Percentiles rank a stretch among this genome's conserved stretches.
Evolutionary conservation across 2,329 filamentous ascomycete species (phyloP).

Genomic region (Penicillium freii): DNA sequence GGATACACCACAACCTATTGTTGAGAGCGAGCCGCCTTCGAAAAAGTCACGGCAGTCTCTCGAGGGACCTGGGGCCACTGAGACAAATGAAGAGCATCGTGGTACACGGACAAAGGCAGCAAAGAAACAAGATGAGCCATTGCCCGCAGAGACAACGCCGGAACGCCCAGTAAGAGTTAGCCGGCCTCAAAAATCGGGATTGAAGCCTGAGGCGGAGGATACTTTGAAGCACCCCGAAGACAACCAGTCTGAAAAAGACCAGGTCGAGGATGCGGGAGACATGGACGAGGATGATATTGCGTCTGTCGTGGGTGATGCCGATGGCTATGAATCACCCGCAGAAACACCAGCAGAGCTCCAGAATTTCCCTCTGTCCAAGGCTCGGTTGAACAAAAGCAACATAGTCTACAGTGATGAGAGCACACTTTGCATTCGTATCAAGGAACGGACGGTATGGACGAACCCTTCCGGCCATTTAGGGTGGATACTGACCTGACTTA

Average conservation of each 20-base stretch:
- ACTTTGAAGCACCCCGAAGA: not conserved
- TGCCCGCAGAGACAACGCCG: conserved; percentile 13
- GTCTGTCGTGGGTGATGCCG: conserved; percentile 25
- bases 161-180: conserved; percentile 8
- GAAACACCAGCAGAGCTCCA: conserved; percentile 32
- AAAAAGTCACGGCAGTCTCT: conserved; percentile 36
- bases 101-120: conserved; percentile 21
- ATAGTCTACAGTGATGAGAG: conserved; percentile 40
- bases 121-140: conserved; percentile 19
- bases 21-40: conserved; percentile 32
- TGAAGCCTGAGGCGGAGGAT: not conserved
- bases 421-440: conserved; percentile 41
- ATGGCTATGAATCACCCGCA: conserved; percentile 35
- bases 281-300: conserved; percentile 25
- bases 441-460: conserved; percentile 38
- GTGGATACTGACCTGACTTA: conserved; percentile 26
- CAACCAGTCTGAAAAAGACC: conserved; percentile 18
- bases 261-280: conserved; percentile 20
- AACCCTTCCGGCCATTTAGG: not conserved
- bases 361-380: conserved; percentile 43
- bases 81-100: conserved; percentile 15
- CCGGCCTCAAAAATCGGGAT: conserved; percentile 4
- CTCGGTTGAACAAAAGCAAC: conserved; percentile 36
- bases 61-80: conserved; percentile 17
- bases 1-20: conserved; percentile 18